phyloP scores from a whole-genome alignment of 306 rosid genomes.

The Sphenostylis stenocarpa region DNA sequence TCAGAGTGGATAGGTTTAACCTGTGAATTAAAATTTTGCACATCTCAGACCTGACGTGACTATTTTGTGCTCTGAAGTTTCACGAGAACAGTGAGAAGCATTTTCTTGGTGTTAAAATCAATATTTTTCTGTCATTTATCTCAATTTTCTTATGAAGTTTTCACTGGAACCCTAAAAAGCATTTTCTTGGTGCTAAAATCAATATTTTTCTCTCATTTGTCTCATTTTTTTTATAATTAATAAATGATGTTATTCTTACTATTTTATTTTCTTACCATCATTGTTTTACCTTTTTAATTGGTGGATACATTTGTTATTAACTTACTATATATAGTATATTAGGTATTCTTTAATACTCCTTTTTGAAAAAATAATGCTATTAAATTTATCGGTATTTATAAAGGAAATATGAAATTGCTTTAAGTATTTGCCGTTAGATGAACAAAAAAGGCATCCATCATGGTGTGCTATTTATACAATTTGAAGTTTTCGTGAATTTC shows the following conservation, averaged over 20 bases:
- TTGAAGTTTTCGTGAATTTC: background rate
- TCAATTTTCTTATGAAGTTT: background rate
- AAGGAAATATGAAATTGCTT: background rate
- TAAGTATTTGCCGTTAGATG: background rate
- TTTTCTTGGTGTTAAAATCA: background rate
- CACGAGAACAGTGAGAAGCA: background rate
- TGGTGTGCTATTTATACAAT: background rate
- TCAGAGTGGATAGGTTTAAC: background rate
- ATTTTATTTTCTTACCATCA: background rate
- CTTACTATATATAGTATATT: background rate
- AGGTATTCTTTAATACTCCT: background rate
- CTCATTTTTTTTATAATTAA: background rate
- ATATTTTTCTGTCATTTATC: background rate
- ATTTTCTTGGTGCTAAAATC: background rate
- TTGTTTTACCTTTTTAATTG: background rate
- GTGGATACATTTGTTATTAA: background rate
- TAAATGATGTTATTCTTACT: constrained; percentile 1
- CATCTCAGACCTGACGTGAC: background rate
- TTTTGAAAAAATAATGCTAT: background rate
- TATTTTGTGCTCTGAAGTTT: background rate
- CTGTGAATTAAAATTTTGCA: background rate
- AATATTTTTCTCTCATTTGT: background rate
- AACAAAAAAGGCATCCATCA: background rate
- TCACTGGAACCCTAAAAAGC: background rate
- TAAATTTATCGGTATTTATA: background rate